Percentiles rank a stretch among this genome's conserved stretches.
These are phyloP conservation scores for Hortaea werneckii DNA, from an alignment of 2,329 filamentous ascomycete species.

Conservation along the genomic window DNA sequence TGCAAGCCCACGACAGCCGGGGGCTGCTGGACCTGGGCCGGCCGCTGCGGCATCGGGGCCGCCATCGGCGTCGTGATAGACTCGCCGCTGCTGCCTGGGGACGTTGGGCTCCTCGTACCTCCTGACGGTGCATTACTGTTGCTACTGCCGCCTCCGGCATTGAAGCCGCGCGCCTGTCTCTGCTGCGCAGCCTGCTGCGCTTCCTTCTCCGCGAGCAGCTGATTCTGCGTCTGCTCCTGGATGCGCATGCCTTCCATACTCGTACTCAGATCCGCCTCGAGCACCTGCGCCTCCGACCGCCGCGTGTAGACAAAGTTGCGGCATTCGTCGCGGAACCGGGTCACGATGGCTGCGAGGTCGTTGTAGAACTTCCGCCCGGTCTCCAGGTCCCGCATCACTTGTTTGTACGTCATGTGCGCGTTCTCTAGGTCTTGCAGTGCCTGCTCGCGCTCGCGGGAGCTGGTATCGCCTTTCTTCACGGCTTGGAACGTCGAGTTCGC, in stretches of 20 bases:
- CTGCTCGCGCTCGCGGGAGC: constrained; percentile 65
- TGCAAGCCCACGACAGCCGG: background rate
- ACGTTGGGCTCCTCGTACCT: no score
- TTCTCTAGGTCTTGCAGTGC: constrained; percentile 82
- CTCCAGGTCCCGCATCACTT: constrained; percentile 85
- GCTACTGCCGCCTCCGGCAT: no score
- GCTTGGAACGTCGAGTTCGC: constrained; percentile 70
- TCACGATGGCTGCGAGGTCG: constrained; percentile 79
- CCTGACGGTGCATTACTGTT: no score
- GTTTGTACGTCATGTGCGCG: constrained; percentile 92
- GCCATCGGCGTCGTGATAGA: background rate
- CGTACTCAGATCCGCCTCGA: constrained; percentile 58
- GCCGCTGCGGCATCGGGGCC: constrained; percentile 21
- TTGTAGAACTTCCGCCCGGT: constrained; percentile 95
- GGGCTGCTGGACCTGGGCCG: constrained; percentile 24
- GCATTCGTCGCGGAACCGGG: constrained; percentile 71
- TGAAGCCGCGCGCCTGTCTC: background rate
- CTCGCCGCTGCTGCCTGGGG: no score
- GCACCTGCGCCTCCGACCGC: constrained; percentile 64
- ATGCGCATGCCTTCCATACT: constrained; percentile 51
- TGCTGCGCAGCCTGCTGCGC: constrained; percentile 29
- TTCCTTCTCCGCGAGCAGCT: constrained; percentile 35
- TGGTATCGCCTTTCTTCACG: constrained; percentile 57
- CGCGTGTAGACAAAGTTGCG: constrained; percentile 70
- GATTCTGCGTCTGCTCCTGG: constrained; percentile 32